Conservation (phyloP, 768 basidiomycete genomes). For the Clavaria fumosa region DNA sequence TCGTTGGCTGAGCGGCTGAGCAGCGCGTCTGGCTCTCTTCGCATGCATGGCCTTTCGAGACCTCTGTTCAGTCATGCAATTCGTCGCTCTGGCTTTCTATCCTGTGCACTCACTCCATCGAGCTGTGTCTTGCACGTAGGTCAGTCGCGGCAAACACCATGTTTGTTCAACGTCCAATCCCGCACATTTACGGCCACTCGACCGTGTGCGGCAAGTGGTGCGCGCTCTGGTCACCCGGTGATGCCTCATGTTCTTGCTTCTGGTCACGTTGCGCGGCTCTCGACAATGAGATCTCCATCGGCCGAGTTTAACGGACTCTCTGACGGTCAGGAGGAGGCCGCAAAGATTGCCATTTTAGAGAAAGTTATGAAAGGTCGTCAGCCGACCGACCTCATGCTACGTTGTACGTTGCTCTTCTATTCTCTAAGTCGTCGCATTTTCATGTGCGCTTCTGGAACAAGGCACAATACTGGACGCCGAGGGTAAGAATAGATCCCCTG, state of each 20-base stretch:
- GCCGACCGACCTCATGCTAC: constrained; percentile 78
- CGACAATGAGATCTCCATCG: constrained; percentile 17
- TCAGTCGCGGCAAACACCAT: too few relatives aligned
- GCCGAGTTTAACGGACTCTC: constrained; percentile 19
- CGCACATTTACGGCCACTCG: too few relatives aligned
- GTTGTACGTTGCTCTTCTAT: constrained; percentile 45
- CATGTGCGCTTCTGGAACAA: constrained; percentile 15
- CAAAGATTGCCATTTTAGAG: constrained; percentile 61
- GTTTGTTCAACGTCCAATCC: neutral
- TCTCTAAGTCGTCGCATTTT: neutral
- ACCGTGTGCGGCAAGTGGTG: too few relatives aligned
- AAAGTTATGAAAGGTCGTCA: constrained; percentile 79
- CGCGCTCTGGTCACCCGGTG: too few relatives aligned
- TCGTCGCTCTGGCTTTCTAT: constrained; percentile 11
- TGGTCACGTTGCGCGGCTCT: constrained; percentile 20
- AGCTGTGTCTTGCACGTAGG: constrained; percentile 1
- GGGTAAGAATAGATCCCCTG: constrained; percentile 29
- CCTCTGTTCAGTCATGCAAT: constrained; percentile 25
- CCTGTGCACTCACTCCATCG: constrained; percentile 8
- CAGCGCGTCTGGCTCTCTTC: constrained; percentile 16
- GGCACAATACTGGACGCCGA: constrained; percentile 80
- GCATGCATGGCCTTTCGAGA: constrained; percentile 27
- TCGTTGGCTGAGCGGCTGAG: too few relatives aligned
- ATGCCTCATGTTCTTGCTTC: too few relatives aligned
- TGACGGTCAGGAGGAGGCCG: constrained; percentile 47